Conservation (phyloP, 805 yeast species). For the Starmerella asiatica region DNA sequence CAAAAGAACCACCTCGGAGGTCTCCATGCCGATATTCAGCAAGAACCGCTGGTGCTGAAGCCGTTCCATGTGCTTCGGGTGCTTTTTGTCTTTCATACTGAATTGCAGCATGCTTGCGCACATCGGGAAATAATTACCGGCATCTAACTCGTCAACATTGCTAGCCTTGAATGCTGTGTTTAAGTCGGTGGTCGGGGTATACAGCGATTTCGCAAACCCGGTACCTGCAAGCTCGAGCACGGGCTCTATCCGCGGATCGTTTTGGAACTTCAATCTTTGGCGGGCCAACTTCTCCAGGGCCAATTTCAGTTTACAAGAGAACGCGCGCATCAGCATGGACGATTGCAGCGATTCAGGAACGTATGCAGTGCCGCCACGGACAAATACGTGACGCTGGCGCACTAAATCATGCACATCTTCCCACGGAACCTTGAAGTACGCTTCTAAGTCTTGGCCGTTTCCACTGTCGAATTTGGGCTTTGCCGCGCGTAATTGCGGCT, state of each 20-base stretch:
- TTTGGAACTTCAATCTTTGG: constrained; percentile 71
- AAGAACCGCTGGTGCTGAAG: constrained; percentile 74
- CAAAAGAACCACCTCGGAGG: constrained; percentile 77
- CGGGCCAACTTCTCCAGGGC: constrained; percentile 58
- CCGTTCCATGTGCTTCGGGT: constrained; percentile 71
- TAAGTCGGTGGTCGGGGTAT: constrained; percentile 23
- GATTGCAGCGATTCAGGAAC: constrained; percentile 73
- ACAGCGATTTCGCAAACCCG: constrained; percentile 35
- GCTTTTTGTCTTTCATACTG: constrained; percentile 48
- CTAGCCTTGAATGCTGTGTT: constrained; percentile 41
- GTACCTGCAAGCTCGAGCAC: constrained; percentile 56
- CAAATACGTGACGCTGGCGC: constrained; percentile 52
- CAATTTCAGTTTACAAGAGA: constrained; percentile 36
- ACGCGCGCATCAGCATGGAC: constrained; percentile 56
- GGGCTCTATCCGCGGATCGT: constrained; percentile 80
- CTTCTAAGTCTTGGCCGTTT: too few species aligned
- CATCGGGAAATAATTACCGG: constrained; percentile 60
- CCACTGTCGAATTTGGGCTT: too few species aligned
- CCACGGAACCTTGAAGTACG: constrained; percentile 63
- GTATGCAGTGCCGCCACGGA: constrained; percentile 63
- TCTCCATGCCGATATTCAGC: constrained; percentile 75
- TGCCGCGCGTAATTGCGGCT: constrained; percentile 39
- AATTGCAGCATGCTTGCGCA: constrained; percentile 59
- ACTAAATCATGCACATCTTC: constrained; percentile 67
- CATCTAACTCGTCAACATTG: constrained; percentile 41